phyloP scores from a whole-genome alignment of 192 early-diverging fungal species.

The Cetraspora pellucida region DNA sequence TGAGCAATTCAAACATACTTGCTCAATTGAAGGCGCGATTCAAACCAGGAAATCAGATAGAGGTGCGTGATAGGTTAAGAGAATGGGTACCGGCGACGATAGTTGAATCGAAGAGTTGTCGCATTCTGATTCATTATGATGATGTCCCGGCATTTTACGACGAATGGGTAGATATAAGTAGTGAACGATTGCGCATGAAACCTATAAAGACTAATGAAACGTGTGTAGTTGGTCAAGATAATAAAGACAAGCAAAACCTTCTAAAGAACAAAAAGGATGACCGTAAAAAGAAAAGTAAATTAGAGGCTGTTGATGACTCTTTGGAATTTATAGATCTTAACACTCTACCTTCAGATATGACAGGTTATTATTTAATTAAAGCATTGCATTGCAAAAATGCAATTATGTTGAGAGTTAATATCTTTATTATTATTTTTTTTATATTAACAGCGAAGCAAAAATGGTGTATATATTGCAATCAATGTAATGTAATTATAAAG shows the following conservation, averaged over 20 bases:
- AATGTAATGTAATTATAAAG: slow-evolving; percentile 76
- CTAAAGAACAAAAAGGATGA: background rate
- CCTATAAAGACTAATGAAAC: slow-evolving; percentile 3
- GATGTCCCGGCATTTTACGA: slow-evolving; percentile 56
- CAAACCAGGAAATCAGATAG: slow-evolving; percentile 47
- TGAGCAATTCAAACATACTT: slow-evolving; percentile 2
- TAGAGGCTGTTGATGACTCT: background rate
- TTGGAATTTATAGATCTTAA: background rate
- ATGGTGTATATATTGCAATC: slow-evolving; percentile 77
- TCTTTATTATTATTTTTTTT: background rate
- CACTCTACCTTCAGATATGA: background rate
- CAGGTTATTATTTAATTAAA: background rate
- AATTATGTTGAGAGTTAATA: background rate
- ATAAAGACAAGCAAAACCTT: background rate
- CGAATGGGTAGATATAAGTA: slow-evolving; percentile 74
- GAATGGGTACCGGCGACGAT: slow-evolving; percentile 61
- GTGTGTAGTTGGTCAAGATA: background rate
- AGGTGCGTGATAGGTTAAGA: slow-evolving; percentile 61
- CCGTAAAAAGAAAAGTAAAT: background rate
- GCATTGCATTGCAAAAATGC: background rate
- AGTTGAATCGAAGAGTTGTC: slow-evolving; percentile 59
- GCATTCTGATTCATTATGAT: slow-evolving; percentile 62
- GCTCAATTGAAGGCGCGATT: slow-evolving; percentile 35
- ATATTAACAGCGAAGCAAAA: slow-evolving; percentile 34
- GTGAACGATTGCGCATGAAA: slow-evolving; percentile 50